These are phyloP conservation scores for Nematodospora anomalae DNA, from an alignment of 1,139 yeast genomes.

Conservation along the genomic window DNA sequence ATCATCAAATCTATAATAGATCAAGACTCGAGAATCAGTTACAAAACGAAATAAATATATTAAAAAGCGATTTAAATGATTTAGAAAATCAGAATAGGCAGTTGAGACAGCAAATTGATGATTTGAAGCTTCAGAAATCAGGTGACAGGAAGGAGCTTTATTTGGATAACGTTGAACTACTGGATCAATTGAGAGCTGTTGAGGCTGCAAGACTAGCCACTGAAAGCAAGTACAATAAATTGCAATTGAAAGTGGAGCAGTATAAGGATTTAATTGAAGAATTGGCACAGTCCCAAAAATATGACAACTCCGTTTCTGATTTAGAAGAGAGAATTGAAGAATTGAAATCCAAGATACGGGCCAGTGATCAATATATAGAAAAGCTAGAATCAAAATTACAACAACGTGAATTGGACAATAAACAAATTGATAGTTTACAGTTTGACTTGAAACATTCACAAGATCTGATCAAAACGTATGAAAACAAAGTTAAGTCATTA, in stretches of 20 bases:
- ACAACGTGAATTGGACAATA: not conserved
- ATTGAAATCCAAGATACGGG: slow-evolving; percentile 3
- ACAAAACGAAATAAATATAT: slow-evolving; percentile 1
- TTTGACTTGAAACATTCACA: slow-evolving; percentile 2
- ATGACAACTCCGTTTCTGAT: slow-evolving; percentile 4
- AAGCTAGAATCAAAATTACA: slow-evolving; percentile 4
- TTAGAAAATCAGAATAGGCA: slow-evolving; percentile 5
- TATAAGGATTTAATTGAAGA: slow-evolving; percentile 6
- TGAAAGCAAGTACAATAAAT: slow-evolving; percentile 7
- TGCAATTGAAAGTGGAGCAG: slow-evolving; percentile 1
- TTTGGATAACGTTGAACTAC: slow-evolving; percentile 6
- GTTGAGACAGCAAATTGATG: slow-evolving; percentile 4
- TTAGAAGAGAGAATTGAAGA: slow-evolving; percentile 5
- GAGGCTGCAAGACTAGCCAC: slow-evolving; percentile 2
- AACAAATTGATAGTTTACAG: slow-evolving; percentile 4
- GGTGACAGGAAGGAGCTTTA: slow-evolving; percentile 3
- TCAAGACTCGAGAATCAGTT: slow-evolving; percentile 1
- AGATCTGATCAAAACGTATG: slow-evolving; percentile 2
- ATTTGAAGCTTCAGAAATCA: not conserved
- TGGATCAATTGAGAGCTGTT: slow-evolving; percentile 4
- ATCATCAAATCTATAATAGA: not conserved
- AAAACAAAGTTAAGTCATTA: slow-evolving; percentile 3
- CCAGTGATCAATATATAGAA: slow-evolving; percentile 6
- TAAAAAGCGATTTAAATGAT: slow-evolving; percentile 1
- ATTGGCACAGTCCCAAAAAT: slow-evolving; percentile 1